These are phyloP conservation scores for Lasiodiplodia theobromae DNA, from an alignment of 2,329 filamentous ascomycete genomes.

Conservation along the genomic window DNA sequence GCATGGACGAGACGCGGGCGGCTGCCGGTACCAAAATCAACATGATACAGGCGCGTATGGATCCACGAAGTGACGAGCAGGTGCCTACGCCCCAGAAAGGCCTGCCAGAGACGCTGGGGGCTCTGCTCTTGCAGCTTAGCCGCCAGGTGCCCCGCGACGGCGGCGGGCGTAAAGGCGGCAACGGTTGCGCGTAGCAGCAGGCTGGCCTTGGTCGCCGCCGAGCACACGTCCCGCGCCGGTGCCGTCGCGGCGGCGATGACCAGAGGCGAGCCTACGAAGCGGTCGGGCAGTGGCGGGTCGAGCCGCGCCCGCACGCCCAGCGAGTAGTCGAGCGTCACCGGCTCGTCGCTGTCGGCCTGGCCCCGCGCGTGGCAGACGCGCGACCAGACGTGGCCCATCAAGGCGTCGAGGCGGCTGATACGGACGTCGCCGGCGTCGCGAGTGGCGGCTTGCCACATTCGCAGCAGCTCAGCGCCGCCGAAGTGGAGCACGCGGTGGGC, in stretches of 20 bases:
- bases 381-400: conserved; percentile 57
- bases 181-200: conserved; percentile 46
- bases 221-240: conserved; percentile 29
- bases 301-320: conserved; percentile 52
- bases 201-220: conserved; percentile 35
- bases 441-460: conserved; percentile 41
- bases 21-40: conserved; percentile 47
- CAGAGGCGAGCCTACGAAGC: conserved; percentile 56
- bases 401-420: conserved; percentile 54
- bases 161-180: conserved; percentile 46
- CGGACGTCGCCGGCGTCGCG: conserved; percentile 19
- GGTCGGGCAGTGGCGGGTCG: conserved; percentile 48
- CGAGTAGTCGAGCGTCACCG: conserved; percentile 51
- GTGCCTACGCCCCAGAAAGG: conserved; percentile 53
- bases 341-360: conserved; percentile 35
- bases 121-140: conserved; percentile 53
- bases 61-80: conserved; percentile 56
- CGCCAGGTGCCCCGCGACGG: conserved; percentile 52
- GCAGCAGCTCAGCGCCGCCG: conserved; percentile 42
- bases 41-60: conserved; percentile 47
- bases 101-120: conserved; percentile 59
- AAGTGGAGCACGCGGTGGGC: conserved; percentile 49
- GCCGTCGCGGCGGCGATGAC: conserved; percentile 48
- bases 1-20: conserved; percentile 50
- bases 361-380: conserved; percentile 53